Conservation (phyloP, 169 alveolate species). For the Cryptosporidium viatorum region DNA sequence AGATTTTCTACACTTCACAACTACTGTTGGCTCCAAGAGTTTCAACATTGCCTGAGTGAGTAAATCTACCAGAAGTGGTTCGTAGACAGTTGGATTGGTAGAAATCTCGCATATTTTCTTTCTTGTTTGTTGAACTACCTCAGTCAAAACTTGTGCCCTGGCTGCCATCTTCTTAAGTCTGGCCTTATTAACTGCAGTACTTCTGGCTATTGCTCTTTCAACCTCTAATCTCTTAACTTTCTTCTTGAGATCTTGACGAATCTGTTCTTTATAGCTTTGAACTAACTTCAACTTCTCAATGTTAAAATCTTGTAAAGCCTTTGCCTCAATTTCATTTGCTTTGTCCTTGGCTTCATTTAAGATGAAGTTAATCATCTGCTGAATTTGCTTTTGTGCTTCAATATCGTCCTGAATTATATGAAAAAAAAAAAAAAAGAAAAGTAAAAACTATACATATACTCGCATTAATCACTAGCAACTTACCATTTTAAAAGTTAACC, state of each 20-base stretch:
- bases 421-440: not conserved
- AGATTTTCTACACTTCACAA: constrained; percentile 87
- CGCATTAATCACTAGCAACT: not conserved
- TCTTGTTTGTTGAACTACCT: constrained; percentile 82
- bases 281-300: constrained; percentile 91
- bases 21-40: constrained; percentile 85
- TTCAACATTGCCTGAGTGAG: constrained; percentile 79
- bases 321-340: constrained; percentile 93
- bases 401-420: constrained; percentile 87
- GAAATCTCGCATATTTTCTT: constrained; percentile 81
- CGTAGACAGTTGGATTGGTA: constrained; percentile 36
- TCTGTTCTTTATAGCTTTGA: constrained; percentile 91
- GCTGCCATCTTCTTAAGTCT: constrained; percentile 88
- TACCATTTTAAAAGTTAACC: not conserved
- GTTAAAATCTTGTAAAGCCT: constrained; percentile 92
- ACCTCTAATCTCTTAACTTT: constrained; percentile 77
- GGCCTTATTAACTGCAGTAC: constrained; percentile 89
- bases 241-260: constrained; percentile 83
- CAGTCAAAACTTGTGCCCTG: constrained; percentile 84
- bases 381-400: constrained; percentile 92
- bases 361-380: constrained; percentile 94
- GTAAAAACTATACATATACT: not conserved
- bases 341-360: constrained; percentile 93
- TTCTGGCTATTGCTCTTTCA: constrained; percentile 83
- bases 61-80: constrained; percentile 52